Percentiles rank a stretch among this genome's conserved stretches.
phyloP scores from a whole-genome alignment of 129 eudicot genomes.

The Helianthus tuberosus region DNA sequence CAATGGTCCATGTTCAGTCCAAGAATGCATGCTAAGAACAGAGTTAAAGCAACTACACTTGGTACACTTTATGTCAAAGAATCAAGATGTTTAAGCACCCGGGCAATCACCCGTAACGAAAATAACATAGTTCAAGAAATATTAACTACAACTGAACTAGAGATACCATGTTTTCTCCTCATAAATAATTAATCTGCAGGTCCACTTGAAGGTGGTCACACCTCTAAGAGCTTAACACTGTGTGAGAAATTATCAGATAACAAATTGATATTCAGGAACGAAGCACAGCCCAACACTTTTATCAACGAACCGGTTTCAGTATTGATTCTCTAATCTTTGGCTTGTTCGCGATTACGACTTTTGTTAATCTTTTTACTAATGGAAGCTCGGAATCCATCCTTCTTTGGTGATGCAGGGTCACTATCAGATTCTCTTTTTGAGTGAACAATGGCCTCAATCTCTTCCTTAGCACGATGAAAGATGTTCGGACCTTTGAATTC shows the following conservation, averaged over 20 bases:
- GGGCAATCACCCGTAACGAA: neutral
- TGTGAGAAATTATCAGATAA: neutral
- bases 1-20: neutral
- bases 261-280: neutral
- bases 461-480: conserved; percentile 83
- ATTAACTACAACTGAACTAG: conserved; percentile 5
- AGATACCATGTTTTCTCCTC: conserved; percentile 15
- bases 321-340: conserved; percentile 1
- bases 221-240: conserved; percentile 2
- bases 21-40: neutral
- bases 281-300: neutral
- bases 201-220: conserved; percentile 10
- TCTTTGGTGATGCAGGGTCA: conserved; percentile 42
- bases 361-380: conserved; percentile 40
- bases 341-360: conserved; percentile 21
- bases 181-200: neutral
- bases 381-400: conserved; percentile 46
- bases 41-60: neutral
- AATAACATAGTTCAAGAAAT: conserved; percentile 3
- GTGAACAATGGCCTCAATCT: conserved; percentile 71
- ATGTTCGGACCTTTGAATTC: conserved; percentile 78
- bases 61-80: neutral
- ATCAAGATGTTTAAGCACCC: conserved; percentile 10
- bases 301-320: neutral
- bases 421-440: conserved; percentile 54